Evolutionary conservation across 768 basidiomycete genomes (phyloP), one percentile per base, ranked within the genome.

Genomic region (Phanerodontia chrysosporium): DNA sequence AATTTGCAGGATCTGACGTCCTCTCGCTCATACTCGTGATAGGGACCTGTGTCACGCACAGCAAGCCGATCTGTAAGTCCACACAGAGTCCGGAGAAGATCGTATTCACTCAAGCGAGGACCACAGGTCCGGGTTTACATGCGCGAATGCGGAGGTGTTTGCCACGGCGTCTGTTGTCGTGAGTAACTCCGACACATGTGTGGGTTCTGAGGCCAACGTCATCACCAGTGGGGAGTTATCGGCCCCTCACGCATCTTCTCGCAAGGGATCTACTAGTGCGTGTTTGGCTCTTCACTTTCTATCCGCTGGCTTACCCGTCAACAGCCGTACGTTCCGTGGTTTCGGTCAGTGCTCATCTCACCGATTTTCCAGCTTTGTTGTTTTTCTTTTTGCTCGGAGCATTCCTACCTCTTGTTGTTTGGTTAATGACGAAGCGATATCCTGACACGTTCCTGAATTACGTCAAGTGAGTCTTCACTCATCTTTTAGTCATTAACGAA

Each of bases 341-440:
- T 29, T 24, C 51, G 10, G 57, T n/a, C 27, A 1, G 21, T 1
- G 28, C 28, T 9, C 21, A 2, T 24, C 75, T 72, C 70, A 79
- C 27, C 51, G 12, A 59, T 55, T 30, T 44, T 3, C 35, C 48
- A 82, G 85, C 78, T 3, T 72, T 92, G 22, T 68, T 82, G 18
- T 84, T 83, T 59, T 91, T 90, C 74, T 92, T 93, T 76, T 72
- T 89, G 51, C 75, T 87, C 45, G 91, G 92, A 28, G 83, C 87
- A 8, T 64, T 83, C 14, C 80, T 83, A 30, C 90, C 90, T 0
- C 65, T 89, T 48, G 66, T 84, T 39, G 77, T 83, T 18, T 91
- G 83, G 82, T 57, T 86, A 16, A 64, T 89, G 58, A 81, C 83
- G 60, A 83, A 79, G 66, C 75, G 73, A 68, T 89, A 84, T 71